These are phyloP conservation scores for Mortierella antarctica DNA, from an alignment of 192 early-diverging fungal genomes.

Conservation along the genomic window DNA sequence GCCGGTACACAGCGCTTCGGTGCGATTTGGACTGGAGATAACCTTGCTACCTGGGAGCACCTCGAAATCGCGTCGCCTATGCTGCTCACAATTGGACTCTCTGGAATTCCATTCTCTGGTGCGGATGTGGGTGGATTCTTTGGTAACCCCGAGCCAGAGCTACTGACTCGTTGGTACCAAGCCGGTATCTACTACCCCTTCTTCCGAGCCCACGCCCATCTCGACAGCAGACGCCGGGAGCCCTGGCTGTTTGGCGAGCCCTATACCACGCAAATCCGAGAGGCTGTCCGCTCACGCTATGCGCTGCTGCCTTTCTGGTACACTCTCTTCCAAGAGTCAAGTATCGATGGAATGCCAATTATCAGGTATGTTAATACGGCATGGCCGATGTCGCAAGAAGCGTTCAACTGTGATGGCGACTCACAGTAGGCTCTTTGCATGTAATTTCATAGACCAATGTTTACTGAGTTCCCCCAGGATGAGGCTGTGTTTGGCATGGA, in stretches of 20 bases:
- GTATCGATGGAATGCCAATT: constrained; percentile 79
- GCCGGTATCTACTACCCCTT: constrained; percentile 95
- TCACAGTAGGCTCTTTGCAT: neutral
- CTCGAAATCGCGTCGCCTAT: constrained; percentile 86
- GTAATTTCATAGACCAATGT: constrained; percentile 73
- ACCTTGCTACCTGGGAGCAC: constrained; percentile 90
- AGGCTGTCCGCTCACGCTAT: constrained; percentile 86
- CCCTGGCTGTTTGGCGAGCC: constrained; percentile 96
- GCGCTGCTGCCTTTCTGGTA: constrained; percentile 91
- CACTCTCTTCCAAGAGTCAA: constrained; percentile 88
- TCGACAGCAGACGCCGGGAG: constrained; percentile 96
- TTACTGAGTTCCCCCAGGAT: constrained; percentile 88
- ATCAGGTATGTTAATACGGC: constrained; percentile 56
- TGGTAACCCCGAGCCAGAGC: constrained; percentile 88
- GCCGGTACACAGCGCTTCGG: constrained; percentile 95
- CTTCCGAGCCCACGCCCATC: constrained; percentile 97
- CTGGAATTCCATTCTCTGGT: constrained; percentile 92
- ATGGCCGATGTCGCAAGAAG: too few relatives aligned
- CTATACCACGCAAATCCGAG: constrained; percentile 80
- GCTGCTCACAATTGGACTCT: constrained; percentile 86
- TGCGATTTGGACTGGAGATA: constrained; percentile 99
- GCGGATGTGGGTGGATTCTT: constrained; percentile 99
- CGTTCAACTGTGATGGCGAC: neutral
- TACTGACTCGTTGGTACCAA: constrained; percentile 99
- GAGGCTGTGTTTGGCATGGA: constrained; percentile 83